Percentiles rank a stretch among this genome's conserved stretches.
Conservation (phyloP, 176 grass and related monocot genomes). For the Saccharum officinarum region DNA sequence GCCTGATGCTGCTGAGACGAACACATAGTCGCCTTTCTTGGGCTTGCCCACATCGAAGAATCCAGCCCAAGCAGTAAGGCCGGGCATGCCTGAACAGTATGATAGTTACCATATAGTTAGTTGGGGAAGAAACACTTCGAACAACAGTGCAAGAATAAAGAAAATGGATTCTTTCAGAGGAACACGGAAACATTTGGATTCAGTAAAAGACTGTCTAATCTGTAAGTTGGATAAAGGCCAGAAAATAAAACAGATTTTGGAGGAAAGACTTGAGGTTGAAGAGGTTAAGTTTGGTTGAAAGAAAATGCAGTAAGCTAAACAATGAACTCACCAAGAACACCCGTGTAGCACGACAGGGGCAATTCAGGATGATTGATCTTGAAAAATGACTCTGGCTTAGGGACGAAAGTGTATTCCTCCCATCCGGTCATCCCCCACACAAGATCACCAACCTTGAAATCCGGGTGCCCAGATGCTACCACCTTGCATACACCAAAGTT, state of each 20-base stretch:
- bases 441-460: constrained; percentile 48
- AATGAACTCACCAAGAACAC: constrained; percentile 53
- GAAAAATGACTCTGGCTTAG: constrained; percentile 38
- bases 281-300: background rate
- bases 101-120: no score
- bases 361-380: constrained; percentile 64
- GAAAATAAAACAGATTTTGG: background rate
- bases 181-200: background rate
- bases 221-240: background rate
- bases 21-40: constrained; percentile 58
- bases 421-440: constrained; percentile 58
- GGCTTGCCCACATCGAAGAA: constrained; percentile 52
- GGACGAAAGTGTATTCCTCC: constrained; percentile 68
- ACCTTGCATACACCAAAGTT: constrained; percentile 60
- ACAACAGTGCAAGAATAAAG: background rate
- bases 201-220: background rate
- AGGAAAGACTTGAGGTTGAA: background rate
- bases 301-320: background rate
- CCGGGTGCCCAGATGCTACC: constrained; percentile 47
- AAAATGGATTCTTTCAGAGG: background rate
- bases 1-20: constrained; percentile 50
- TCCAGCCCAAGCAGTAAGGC: constrained; percentile 56
- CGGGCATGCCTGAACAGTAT: constrained; percentile 39
- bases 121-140: background rate
- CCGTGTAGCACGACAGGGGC: constrained; percentile 65